Evolutionary conservation across 495 filamentous ascomycete genomes (phyloP).

Genomic region (Annulohypoxylon stygium): DNA sequence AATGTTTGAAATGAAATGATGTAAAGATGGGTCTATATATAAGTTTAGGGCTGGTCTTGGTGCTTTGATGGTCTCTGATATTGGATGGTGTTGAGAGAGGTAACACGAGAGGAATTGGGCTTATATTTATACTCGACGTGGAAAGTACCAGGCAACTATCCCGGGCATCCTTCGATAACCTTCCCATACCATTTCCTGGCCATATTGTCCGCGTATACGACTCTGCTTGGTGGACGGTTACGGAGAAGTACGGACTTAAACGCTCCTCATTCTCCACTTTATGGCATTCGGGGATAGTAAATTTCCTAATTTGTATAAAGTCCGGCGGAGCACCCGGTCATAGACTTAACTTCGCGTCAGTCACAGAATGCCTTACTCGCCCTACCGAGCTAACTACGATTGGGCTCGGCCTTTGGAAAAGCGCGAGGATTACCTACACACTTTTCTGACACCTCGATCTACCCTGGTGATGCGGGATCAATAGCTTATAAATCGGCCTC

Average conservation of each 20-base stretch:
- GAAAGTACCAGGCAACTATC: neutral
- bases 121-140: conserved; percentile 9
- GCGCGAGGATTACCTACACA: conserved; percentile 13
- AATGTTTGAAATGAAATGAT: conserved; percentile 5
- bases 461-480: neutral
- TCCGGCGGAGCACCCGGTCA: neutral
- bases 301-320: conserved; percentile 8
- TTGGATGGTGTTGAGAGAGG: neutral
- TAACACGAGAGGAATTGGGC: conserved; percentile 4
- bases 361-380: neutral
- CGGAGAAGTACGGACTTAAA: conserved; percentile 25
- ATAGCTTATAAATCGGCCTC: neutral
- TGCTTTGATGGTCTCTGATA: conserved; percentile 1
- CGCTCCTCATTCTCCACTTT: neutral
- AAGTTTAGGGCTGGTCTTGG: neutral
- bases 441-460: neutral
- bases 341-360: neutral
- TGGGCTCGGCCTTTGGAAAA: conserved; percentile 20
- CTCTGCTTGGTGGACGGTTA: neutral
- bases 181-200: neutral
- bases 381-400: neutral
- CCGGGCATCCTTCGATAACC: neutral
- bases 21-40: conserved; percentile 1
- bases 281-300: conserved; percentile 2
- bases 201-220: neutral